These are phyloP conservation scores for Clitoria ternatea DNA, from an alignment of 306 rosid genomes.

Conservation along the genomic window DNA sequence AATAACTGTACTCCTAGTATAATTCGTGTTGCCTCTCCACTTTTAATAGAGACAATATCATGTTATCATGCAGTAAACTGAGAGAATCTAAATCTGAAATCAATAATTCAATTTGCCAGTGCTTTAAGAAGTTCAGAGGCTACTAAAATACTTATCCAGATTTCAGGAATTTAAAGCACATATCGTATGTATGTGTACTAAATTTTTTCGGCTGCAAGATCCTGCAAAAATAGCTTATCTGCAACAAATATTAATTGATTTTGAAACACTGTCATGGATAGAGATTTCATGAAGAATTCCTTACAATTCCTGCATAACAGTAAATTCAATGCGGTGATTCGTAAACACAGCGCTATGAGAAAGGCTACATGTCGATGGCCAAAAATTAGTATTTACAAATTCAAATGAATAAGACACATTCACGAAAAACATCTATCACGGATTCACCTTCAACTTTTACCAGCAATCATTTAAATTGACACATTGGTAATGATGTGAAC, in stretches of 20 bases:
- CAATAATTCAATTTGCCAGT: no score
- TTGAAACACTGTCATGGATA: background rate
- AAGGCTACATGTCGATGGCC: background rate
- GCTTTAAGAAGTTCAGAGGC: no score
- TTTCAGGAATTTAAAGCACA: background rate
- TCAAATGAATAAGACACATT: slow-evolving; percentile 3
- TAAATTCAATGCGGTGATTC: background rate
- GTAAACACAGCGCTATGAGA: background rate
- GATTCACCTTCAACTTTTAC: background rate
- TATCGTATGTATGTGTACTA: background rate
- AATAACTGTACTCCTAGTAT: no score
- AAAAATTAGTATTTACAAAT: slow-evolving; percentile 1
- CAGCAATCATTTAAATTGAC: background rate
- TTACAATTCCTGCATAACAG: background rate
- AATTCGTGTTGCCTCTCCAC: no score
- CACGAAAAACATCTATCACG: background rate
- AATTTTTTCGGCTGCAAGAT: no score
- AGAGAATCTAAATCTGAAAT: no score
- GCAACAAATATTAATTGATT: background rate
- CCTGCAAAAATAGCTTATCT: background rate
- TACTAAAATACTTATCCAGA: no score
- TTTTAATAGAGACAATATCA: no score
- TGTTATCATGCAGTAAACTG: no score
- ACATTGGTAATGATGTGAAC: background rate
- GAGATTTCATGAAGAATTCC: background rate